Evolutionary conservation across 2,329 filamentous ascomycete species (phyloP).

Genomic region (Zopfia rhizophila): DNA sequence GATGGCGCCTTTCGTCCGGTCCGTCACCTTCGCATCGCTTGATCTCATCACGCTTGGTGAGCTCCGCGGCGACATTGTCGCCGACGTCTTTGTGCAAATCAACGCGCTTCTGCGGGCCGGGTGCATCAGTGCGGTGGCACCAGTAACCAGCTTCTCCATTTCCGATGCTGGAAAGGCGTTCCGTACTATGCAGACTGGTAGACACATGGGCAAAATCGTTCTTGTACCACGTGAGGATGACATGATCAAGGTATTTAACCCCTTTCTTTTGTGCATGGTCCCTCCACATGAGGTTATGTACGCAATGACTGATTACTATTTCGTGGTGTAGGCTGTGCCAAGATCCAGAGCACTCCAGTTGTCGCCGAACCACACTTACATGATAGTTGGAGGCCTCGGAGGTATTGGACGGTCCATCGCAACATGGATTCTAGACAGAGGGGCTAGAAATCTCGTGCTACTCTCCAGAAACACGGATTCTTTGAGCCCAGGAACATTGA

Average conservation of each 20-base stretch:
- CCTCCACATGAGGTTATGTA: too few species aligned
- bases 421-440: slow-evolving; percentile 25
- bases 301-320: too few species aligned
- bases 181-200: slow-evolving; percentile 18
- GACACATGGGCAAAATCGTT: slow-evolving; percentile 1
- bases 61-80: background rate
- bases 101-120: background rate
- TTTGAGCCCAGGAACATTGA: too few species aligned
- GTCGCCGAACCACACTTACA: slow-evolving; percentile 18
- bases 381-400: slow-evolving; percentile 29
- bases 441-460: slow-evolving; percentile 27
- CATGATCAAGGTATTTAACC: slow-evolving; percentile 15
- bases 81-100: background rate
- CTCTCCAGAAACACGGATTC: too few species aligned
- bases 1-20: slow-evolving; percentile 13
- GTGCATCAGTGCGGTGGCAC: background rate
- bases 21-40: slow-evolving; percentile 1
- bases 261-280: too few species aligned
- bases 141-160: slow-evolving; percentile 7
- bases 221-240: background rate
- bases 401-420: slow-evolving; percentile 25
- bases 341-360: too few species aligned
- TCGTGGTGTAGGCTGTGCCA: too few species aligned
- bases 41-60: background rate
- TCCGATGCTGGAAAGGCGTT: slow-evolving; percentile 15